Base-by-base conservation (phyloP, 306 rosid species). In the Herpetospermum pedunculosum region DNA sequence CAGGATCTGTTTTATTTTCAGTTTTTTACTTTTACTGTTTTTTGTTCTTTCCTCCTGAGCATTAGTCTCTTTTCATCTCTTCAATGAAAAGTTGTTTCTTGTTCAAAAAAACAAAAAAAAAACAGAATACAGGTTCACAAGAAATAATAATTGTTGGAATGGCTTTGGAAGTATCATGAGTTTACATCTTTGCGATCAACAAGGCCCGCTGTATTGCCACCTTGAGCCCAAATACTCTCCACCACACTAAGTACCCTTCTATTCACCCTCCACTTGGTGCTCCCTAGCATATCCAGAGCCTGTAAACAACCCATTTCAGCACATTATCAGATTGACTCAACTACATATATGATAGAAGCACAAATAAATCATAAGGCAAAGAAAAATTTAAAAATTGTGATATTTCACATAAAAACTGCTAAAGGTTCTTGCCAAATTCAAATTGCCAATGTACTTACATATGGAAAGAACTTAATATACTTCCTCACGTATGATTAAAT, bases 241-340 rank as follows among this genome's bases (percentile, higher is more conserved):
- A 87, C 90, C 79, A 91, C 87, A 15, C 74, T 81, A 64, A 89
- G 87, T 52, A 91, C 82, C 82, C 79, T 91, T 82, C 75, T 87
- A 75, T 89, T 91, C 46, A 91, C 76, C 86, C 91, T 79, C 97
- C 97, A 91, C 75, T 91, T 91, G 81, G 96, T 87, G 80, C 72
- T 87, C 63, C 97, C 92, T 72, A 87, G 97, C 85, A 89, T 59
- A 81, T 89, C 97, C 76, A 91, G 84, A 59, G 97, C 92, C 97
- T 89, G 84, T 13, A 55, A 75, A 82, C 26, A 63, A 46, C 40
- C 53, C 72, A 79, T 23, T 59, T 32, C 69, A 34, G 74, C 76
- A 19, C 4, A 73, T 26, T 32, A 26, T 70, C 26, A 26, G 38
- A 18, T 70, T 46, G 13, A 44, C 52, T 69, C 28, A 35, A 37